These are phyloP conservation scores for Neonothopanus nambi DNA, from an alignment of 1,284 basidiomycete species.

Conservation along the genomic window DNA sequence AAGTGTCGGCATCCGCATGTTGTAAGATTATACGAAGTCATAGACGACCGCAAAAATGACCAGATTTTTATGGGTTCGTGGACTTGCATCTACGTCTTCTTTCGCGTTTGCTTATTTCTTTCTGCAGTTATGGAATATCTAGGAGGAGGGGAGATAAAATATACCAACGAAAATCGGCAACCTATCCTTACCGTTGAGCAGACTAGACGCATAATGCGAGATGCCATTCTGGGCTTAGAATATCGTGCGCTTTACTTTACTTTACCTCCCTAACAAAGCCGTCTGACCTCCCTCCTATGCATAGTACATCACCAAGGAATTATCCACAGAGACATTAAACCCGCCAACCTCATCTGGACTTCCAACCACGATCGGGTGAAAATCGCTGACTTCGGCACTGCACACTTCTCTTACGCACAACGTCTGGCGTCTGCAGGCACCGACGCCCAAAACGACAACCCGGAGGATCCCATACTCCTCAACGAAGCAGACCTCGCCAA, in stretches of 20 bases:
- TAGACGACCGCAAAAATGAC: conserved; percentile 88
- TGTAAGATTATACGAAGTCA: conserved; percentile 91
- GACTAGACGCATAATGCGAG: conserved; percentile 85
- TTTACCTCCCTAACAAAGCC: neutral
- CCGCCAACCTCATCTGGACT: conserved; percentile 93
- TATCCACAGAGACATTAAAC: conserved; percentile 99
- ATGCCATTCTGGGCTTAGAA: conserved; percentile 91
- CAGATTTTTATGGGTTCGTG: conserved; percentile 91
- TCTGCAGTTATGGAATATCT: conserved; percentile 91
- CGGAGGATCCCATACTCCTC: conserved; percentile 62
- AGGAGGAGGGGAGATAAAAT: conserved; percentile 91
- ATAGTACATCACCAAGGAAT: conserved; percentile 96
- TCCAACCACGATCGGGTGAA: conserved; percentile 85
- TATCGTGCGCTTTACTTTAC: conserved; percentile 66
- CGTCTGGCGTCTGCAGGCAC: conserved; percentile 57
- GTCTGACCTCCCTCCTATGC: neutral
- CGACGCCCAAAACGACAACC: conserved; percentile 35
- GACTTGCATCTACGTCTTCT: conserved; percentile 11
- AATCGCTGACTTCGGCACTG: conserved; percentile 97
- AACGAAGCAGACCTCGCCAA: conserved; percentile 90
- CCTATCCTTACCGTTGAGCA: conserved; percentile 85
- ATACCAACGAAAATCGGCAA: conserved; percentile 61
- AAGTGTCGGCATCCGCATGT: conserved; percentile 92
- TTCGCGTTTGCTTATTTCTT: conserved; percentile 5
- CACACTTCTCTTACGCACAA: conserved; percentile 85